Evolutionary conservation across 148 eudicot species (phyloP).

Genomic region (Cornus controversa): DNA sequence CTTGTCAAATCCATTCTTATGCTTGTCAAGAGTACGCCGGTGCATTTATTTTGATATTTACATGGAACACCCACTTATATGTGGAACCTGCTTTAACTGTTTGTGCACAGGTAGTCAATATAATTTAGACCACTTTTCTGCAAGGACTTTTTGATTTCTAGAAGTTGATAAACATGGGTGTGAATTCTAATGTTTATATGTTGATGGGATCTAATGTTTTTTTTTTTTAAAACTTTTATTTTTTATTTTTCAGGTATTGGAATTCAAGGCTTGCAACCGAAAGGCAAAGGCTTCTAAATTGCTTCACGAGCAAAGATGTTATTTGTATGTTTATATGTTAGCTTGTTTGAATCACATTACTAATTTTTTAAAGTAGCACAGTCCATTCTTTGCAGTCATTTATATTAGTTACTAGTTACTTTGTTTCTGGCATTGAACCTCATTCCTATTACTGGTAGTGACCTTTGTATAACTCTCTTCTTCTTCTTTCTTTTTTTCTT

Average conservation of each 20-base stretch:
- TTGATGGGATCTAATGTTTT: background rate
- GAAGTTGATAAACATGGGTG: background rate
- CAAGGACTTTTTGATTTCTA: background rate
- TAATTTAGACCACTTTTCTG: background rate
- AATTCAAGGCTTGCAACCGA: constrained; percentile 88
- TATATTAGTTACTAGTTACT: background rate
- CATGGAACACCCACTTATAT: background rate
- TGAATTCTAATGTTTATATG: background rate
- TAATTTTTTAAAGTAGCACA: background rate
- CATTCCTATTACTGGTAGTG: background rate
- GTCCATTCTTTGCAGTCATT: background rate
- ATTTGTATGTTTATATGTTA: constrained; percentile 61
- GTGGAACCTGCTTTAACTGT: background rate
- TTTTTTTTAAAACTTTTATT: background rate
- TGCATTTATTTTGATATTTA: background rate
- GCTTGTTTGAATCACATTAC: constrained; percentile 11
- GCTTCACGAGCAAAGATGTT: constrained; percentile 67
- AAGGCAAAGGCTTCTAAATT: constrained; percentile 79
- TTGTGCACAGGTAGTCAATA: background rate
- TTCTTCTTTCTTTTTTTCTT: no score
- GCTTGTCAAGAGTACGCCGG: background rate
- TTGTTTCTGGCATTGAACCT: background rate
- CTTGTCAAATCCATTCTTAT: background rate
- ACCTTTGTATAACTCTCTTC: background rate
- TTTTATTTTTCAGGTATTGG: constrained; percentile 70